Evolutionary conservation across 352 stramenopile species (phyloP).

Genomic region (Phytophthora capsici): DNA sequence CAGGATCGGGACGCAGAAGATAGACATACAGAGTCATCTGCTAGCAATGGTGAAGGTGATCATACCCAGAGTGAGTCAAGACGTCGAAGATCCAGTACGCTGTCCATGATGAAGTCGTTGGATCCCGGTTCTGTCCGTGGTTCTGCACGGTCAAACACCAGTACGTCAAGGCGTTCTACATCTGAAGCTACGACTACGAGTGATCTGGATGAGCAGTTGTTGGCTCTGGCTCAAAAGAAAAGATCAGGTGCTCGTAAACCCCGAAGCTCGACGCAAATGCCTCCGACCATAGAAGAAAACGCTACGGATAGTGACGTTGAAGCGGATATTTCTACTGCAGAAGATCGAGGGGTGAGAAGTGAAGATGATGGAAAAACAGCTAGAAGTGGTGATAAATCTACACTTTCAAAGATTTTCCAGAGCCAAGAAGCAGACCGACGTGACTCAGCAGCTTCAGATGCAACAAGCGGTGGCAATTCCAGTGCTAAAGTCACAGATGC

Average conservation of each 20-base stretch:
- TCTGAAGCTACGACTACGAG: conserved; percentile 22
- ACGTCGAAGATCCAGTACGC: conserved; percentile 47
- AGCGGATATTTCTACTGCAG: conserved; percentile 16
- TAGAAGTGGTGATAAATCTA: conserved; percentile 2
- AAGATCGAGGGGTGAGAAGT: conserved; percentile 6
- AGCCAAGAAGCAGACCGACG: conserved; percentile 5
- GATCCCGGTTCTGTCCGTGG: conserved; percentile 24
- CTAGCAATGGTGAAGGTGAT: conserved; percentile 1
- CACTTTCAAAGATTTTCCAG: conserved; percentile 18
- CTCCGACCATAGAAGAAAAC: conserved; percentile 23
- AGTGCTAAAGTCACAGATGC: conserved; percentile 62
- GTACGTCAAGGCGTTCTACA: conserved; percentile 25
- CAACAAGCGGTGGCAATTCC: conserved; percentile 14
- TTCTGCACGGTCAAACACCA: conserved; percentile 18
- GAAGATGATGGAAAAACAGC: neutral
- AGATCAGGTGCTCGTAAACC: conserved; percentile 18
- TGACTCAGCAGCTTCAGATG: conserved; percentile 13
- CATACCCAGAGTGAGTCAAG: conserved; percentile 1
- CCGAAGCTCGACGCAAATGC: conserved; percentile 13
- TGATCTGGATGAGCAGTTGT: conserved; percentile 58
- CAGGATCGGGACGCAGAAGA: conserved; percentile 25
- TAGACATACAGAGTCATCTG: neutral
- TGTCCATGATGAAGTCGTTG: conserved; percentile 72
- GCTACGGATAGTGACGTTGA: conserved; percentile 24
- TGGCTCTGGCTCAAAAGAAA: conserved; percentile 57